Base-by-base conservation (phyloP, 129 eudicot species). In the Silybum marianum region DNA sequence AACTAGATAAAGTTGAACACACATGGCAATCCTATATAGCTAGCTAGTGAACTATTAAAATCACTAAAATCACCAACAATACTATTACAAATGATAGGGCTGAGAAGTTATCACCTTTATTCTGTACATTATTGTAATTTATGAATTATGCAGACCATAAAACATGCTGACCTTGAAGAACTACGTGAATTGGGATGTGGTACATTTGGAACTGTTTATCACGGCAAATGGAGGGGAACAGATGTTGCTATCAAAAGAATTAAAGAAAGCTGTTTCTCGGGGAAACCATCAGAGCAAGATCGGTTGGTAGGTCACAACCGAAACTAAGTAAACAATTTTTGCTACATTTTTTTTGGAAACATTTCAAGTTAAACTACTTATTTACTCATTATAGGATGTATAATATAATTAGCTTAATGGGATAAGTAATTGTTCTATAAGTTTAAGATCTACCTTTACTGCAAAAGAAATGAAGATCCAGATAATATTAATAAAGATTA, bases 151-250 rank as follows among this genome's bases (percentile, higher is more conserved):
- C 92, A 92, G 94, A 92, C 83, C 74, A 92, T 90, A 77, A 92
- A 60, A 74, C 82, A 90, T 85, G 81, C 78, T 75, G 97, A 88
- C 78, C 92, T 92, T 78, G 94, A 92, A 86, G 97, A 92, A 79
- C 85, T 86, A 72, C 88, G 77, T 80, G 97, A 90, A 86, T 78
- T 92, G 46, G 97, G 97, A 83, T 86, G 92, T 14, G 97, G 97
- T 75, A 92, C 97, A 23, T 92, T 82, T 90, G 97, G 94, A 80
- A 90, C 93, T 39, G 92, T 92, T 62, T 92, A 84, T 84, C 97
- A 92, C 76, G 97, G 97, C 24, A 92, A 90, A 75, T 92, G 97
- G 94, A 86, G 97, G 76, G 97, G 97, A 78, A 90, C 94, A 72
- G 97, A 92, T 81, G 92, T 92, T 84, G 94, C 94, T 54, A 88